Evolutionary conservation across 176 grass and related monocot genomes (phyloP), one percentile per base, ranked within the genome.

Genomic region (Triticum dicoccoides): DNA sequence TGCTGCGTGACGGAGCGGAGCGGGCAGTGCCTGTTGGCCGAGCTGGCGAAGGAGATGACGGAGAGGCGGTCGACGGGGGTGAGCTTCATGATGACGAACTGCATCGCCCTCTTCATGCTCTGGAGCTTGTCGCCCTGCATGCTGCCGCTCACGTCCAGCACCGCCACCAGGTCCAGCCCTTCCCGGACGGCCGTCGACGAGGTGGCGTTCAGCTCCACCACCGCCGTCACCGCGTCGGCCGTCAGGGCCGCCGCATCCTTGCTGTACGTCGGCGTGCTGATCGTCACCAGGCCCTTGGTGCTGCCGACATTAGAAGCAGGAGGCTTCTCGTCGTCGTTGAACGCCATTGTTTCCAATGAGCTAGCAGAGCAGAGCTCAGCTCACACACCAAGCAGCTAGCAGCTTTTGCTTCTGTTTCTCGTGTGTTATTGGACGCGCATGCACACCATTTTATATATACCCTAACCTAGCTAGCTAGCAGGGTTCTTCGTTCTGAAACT

Each of bases 51-150:
- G 44, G 63, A 21, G 80, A 88, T 80, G 52, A 88, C 23, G 4
- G 86, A 88, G 65, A 88, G 75, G 49, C 86, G 86, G 86, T 88
- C 86, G 0, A 77, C 35, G 29, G 38, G 39, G 32, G 27, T 39
- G 61, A 88, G 80, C 75, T 88, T 88, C 27, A 41, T 65, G 45
- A 88, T 38, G 8, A 88, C 56, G 82, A 83, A 88, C 21, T 51
- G 67, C 80, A 83, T 77, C 11, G 86, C 80, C 5, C 0, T 52
- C 77, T 88, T 68, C 56, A 88, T 30, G 74, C 76, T 24, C 13
- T 8, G 12, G 9, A 88, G 49, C 86, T 61, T 88, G 0, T 18
- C 32, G 35, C 44, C 86, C 8, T 13, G 0, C 71, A 88, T 83
- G 59, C 70, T 77, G 11, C 41, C 30, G 42, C 86, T 83, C 20